Evolutionary conservation across 768 basidiomycete genomes (phyloP).

Genomic region (Psilocybe cyanescens): DNA sequence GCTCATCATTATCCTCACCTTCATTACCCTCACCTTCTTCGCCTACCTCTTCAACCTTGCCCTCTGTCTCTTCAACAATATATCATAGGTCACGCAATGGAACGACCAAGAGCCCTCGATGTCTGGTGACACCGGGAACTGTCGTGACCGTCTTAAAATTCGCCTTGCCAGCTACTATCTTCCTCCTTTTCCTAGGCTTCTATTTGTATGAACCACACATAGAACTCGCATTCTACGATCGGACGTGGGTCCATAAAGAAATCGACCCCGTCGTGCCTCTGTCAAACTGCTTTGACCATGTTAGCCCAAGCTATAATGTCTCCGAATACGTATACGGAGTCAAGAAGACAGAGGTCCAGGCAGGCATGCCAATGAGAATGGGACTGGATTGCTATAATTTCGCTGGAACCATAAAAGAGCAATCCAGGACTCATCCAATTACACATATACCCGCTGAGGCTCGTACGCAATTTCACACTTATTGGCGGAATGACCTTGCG

Average conservation of each 20-base stretch:
- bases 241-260: slow-evolving; percentile 74
- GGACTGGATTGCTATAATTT: slow-evolving; percentile 94
- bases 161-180: slow-evolving; percentile 37
- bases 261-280: slow-evolving; percentile 69
- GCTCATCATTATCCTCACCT: slow-evolving; percentile 22
- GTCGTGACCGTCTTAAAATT: slow-evolving; percentile 46
- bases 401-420: slow-evolving; percentile 73
- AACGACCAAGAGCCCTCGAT: slow-evolving; percentile 22
- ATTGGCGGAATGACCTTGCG: slow-evolving; percentile 91
- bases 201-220: slow-evolving; percentile 83
- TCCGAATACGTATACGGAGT: slow-evolving; percentile 65
- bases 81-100: slow-evolving; percentile 29
- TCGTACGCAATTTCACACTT: slow-evolving; percentile 82
- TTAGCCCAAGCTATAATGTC: slow-evolving; percentile 72
- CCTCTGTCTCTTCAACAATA: slow-evolving; percentile 25
- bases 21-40: slow-evolving; percentile 22
- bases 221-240: slow-evolving; percentile 79
- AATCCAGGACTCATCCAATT: slow-evolving; percentile 10
- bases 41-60: slow-evolving; percentile 20
- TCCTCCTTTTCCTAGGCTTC: slow-evolving; percentile 50
- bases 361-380: slow-evolving; percentile 76
- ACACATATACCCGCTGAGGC: slow-evolving; percentile 37
- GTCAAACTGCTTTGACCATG: slow-evolving; percentile 75
- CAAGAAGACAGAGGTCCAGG: slow-evolving; percentile 72
- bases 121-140: slow-evolving; percentile 38